phyloP scores from a whole-genome alignment of 768 basidiomycete species.

The Boletus vinaceobasis region DNA sequence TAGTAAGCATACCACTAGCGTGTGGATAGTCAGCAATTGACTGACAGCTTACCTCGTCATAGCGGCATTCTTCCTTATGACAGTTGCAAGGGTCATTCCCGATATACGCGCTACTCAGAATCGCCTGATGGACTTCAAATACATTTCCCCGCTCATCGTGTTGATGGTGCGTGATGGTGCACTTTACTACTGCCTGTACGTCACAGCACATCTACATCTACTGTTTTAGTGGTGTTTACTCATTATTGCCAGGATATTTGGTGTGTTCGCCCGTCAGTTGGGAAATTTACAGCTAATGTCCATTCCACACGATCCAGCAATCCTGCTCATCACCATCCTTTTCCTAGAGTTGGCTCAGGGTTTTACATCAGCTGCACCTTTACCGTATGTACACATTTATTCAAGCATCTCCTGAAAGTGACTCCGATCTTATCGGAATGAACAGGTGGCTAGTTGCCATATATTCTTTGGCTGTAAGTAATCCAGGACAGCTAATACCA shows the following conservation, averaged over 20 bases:
- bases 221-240: not conserved
- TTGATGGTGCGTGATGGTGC: constrained; percentile 5
- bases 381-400: not conserved
- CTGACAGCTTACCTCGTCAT: not conserved
- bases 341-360: not conserved
- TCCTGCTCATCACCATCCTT: not conserved
- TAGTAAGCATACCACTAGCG: not conserved
- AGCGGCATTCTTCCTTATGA: constrained; percentile 4
- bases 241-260: not conserved
- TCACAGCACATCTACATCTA: not conserved
- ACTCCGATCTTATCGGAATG: not conserved
- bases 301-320: not conserved
- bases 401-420: not conserved
- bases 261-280: not conserved
- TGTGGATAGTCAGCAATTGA: not conserved
- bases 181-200: constrained; percentile 1
- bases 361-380: not conserved
- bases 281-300: not conserved
- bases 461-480: not conserved
- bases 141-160: not conserved
- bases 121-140: not conserved
- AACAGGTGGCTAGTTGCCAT: not conserved
- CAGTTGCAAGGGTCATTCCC: not conserved
- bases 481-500: not conserved
- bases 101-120: not conserved